Evolutionary conservation across 169 alveolate species (phyloP), one percentile per base, ranked within the genome.

Genomic region (Plasmodium chabaudi): DNA sequence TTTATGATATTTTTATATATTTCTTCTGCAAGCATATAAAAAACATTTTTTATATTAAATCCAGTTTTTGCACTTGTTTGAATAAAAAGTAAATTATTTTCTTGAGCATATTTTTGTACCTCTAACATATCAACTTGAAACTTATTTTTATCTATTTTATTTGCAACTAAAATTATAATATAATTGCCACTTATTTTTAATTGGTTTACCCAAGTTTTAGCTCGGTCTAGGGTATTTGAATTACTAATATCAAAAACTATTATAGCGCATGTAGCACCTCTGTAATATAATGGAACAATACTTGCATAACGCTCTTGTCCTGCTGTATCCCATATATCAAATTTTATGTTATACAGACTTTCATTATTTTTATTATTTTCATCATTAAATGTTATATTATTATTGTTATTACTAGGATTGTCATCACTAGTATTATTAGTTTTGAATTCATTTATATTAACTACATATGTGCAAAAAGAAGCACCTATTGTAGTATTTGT

Each of bases 301-400:
- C 96, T 82, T 87, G 95, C 93, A 65, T 94, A 96, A 79, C 97
- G 92, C 87, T 97, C 98, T 92, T 97, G 96, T 25, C 98, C 98
- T 17, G 98, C 98, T 6, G 98, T 97, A 91, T 97, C 98, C 97
- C 98, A 97, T 60, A 97, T 94, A 82, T 95, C 97, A 71, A 95
- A 92, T 73, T 95, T 95, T 61, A 96, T 93, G 49, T 90, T 69
- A 46, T 82, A 82, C 15, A 79, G 63, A 25, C 88, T 72, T 53
- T 90, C 82, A 55, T 46, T 70, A 21, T 25, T 46, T 70, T 70
- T 70, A 15, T 23, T 34, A 42, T 70, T 55, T 71, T 71, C 84
- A 7, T 71, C 61, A 53, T 71, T 71, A 10, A 53, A 71, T 25
- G 84, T 53, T 12, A 71, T 23, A 27, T 17, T 51, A 51, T 51